Evolutionary conservation across 768 basidiomycete genomes (phyloP).

Genomic region (Saitozyma podzolica): DNA sequence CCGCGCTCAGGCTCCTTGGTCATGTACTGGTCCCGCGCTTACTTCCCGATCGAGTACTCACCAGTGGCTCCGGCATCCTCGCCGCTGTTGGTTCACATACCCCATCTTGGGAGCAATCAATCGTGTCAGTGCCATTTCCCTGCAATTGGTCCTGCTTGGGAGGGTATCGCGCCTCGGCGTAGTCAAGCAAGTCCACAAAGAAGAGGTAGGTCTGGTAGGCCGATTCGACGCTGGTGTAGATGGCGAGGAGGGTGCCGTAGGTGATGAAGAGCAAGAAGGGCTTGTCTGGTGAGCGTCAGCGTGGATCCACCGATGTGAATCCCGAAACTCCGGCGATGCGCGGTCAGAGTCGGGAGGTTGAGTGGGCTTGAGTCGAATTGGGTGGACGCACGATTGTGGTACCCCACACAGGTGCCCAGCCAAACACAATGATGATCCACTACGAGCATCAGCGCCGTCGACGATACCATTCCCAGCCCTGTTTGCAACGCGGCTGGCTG

Average conservation of each 20-base stretch:
- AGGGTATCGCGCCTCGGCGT: no score
- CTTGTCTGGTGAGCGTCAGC: slow-evolving; percentile 31
- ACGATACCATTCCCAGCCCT: not conserved
- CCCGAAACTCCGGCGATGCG: no score
- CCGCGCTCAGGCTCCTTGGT: no score
- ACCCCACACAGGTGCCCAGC: slow-evolving; percentile 48
- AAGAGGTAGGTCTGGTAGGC: slow-evolving; percentile 29
- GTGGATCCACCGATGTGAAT: not conserved
- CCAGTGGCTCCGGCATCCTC: not conserved
- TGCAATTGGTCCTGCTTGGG: no score
- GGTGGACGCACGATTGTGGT: slow-evolving; percentile 35
- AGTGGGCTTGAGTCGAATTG: no score
- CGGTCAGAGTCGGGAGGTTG: no score
- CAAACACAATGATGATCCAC: slow-evolving; percentile 53
- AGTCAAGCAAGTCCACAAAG: slow-evolving; percentile 18
- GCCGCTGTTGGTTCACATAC: not conserved
- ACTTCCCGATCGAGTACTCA: not conserved
- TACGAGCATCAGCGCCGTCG: slow-evolving; percentile 17
- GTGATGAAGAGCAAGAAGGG: slow-evolving; percentile 49
- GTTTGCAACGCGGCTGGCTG: no score
- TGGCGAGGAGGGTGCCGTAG: slow-evolving; percentile 35
- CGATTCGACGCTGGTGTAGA: slow-evolving; percentile 36
- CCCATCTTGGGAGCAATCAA: no score
- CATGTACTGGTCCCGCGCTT: no score
- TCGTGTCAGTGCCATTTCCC: no score